Evolutionary conservation across 257 asterid genomes (phyloP).

Genomic region (Gynochthodes officinalis): DNA sequence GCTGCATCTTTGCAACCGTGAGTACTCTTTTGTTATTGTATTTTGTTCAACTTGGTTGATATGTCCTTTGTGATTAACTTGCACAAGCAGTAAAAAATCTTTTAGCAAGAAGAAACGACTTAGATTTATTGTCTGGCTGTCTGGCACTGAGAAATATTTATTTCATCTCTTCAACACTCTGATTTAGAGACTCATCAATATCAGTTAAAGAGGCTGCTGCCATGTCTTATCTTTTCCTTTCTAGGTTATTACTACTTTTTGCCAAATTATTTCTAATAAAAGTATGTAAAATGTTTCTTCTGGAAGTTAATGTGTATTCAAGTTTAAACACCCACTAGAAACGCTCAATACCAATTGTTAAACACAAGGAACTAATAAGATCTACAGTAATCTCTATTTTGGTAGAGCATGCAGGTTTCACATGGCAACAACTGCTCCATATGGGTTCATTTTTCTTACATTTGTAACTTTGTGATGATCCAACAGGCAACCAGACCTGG

Average conservation of each 20-base stretch:
- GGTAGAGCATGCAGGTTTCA: not conserved
- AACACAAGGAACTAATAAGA: not conserved
- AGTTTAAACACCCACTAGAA: not conserved
- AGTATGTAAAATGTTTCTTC: not conserved
- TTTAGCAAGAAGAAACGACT: not conserved
- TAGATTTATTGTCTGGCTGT: not conserved
- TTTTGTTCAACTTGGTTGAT: not conserved
- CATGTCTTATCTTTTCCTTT: not conserved
- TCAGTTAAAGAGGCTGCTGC: not conserved
- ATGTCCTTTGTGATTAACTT: not conserved
- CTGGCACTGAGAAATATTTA: not conserved
- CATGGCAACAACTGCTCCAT: not conserved
- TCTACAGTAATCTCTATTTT: not conserved
- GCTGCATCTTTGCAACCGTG: slow-evolving; percentile 90
- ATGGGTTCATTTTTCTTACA: slow-evolving; percentile 2
- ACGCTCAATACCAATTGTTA: not conserved
- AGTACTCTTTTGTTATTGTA: slow-evolving; percentile 23
- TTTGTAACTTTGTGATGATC: slow-evolving; percentile 4
- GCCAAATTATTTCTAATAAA: not conserved
- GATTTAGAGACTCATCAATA: not conserved
- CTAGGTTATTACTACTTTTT: not conserved
- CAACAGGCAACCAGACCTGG: slow-evolving; percentile 94
- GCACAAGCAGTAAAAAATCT: not conserved
- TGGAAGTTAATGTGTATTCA: not conserved
- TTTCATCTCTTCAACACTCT: not conserved